Conservation (phyloP, 2,329 filamentous ascomycete genomes). For the Pseudocercospora macadamiae region DNA sequence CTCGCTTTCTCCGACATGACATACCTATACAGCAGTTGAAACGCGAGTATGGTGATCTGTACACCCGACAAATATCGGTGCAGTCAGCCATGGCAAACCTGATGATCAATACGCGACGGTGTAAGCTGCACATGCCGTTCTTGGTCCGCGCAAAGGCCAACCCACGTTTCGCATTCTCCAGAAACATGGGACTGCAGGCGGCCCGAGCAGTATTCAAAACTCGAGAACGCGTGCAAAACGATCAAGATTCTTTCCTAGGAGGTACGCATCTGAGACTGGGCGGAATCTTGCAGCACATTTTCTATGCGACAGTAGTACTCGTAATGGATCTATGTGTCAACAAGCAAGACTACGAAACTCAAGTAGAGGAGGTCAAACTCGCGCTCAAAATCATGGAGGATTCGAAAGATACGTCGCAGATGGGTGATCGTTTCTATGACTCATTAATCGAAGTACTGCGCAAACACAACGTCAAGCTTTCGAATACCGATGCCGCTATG, state of each 20-base stretch:
- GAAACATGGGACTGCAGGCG: slow-evolving; percentile 26
- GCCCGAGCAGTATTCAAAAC: slow-evolving; percentile 26
- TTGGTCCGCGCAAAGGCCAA: slow-evolving; percentile 29
- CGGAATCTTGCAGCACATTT: slow-evolving; percentile 31
- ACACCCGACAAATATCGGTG: slow-evolving; percentile 8
- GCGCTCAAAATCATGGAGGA: slow-evolving; percentile 32
- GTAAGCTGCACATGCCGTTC: slow-evolving; percentile 35
- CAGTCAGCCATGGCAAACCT: slow-evolving; percentile 27
- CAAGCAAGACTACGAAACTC: slow-evolving; percentile 15
- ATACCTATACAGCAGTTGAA: slow-evolving; percentile 15
- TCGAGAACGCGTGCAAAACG: slow-evolving; percentile 11
- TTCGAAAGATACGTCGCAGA: slow-evolving; percentile 19
- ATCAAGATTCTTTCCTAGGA: neutral
- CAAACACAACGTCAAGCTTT: slow-evolving; percentile 31
- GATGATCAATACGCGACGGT: slow-evolving; percentile 28
- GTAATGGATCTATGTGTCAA: slow-evolving; percentile 37
- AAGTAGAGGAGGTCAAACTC: slow-evolving; percentile 25
- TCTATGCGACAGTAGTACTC: slow-evolving; percentile 32
- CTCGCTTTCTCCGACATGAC: slow-evolving; percentile 21
- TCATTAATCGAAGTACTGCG: slow-evolving; percentile 29
- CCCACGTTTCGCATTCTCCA: slow-evolving; percentile 25
- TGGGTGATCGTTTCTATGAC: slow-evolving; percentile 27
- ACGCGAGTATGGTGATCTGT: slow-evolving; percentile 14
- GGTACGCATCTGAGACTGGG: slow-evolving; percentile 15
- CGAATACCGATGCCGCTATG: slow-evolving; percentile 3